Percentiles rank a stretch among this genome's conserved stretches.
Conservation (phyloP, 1,284 basidiomycete genomes). For the Puccinia coronata region DNA sequence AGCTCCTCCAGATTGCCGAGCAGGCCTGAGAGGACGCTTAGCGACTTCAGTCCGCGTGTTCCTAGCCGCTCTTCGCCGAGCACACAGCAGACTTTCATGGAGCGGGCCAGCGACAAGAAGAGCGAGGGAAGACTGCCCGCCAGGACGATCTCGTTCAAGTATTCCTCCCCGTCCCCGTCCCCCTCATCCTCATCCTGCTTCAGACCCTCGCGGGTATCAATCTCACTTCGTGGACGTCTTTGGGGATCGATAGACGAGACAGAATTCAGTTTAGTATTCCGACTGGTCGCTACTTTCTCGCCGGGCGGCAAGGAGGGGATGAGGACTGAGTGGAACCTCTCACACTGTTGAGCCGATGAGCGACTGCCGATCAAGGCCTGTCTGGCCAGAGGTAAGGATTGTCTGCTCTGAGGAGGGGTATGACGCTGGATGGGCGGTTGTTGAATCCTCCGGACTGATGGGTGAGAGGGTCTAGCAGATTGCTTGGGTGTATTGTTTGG, state of each 20-base stretch:
- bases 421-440: background rate
- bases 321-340: constrained; percentile 36
- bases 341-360: constrained; percentile 21
- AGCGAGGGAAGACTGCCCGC: constrained; percentile 24
- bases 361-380: background rate
- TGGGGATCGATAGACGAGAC: background rate
- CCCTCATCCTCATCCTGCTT: background rate
- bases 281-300: constrained; percentile 22
- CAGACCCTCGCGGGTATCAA: background rate
- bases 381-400: constrained; percentile 9
- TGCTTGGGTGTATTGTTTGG: background rate
- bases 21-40: constrained; percentile 25
- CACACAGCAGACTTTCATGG: constrained; percentile 19
- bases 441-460: background rate
- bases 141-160: constrained; percentile 21
- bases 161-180: background rate
- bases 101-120: constrained; percentile 16
- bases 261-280: constrained; percentile 43
- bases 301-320: constrained; percentile 16
- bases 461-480: background rate
- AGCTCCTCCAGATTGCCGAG: constrained; percentile 27
- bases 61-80: constrained; percentile 13
- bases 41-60: constrained; percentile 22
- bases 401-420: background rate
- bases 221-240: background rate